phyloP scores from a whole-genome alignment of 352 stramenopile species.

The Globisporangium acanthophoron region DNA sequence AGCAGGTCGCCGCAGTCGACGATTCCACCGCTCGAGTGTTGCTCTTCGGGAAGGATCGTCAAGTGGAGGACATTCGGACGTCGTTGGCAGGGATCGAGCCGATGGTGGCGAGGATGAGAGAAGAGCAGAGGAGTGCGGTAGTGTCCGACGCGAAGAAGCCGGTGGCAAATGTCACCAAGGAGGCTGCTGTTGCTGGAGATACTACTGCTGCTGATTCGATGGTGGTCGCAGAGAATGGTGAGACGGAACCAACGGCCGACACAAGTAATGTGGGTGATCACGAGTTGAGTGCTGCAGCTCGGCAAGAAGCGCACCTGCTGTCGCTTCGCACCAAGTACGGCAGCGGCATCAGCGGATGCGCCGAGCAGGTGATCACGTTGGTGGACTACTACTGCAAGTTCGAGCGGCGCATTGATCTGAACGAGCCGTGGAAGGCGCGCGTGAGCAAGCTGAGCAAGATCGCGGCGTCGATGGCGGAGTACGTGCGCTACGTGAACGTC shows the following conservation, averaged over 20 bases:
- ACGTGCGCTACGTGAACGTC: constrained; percentile 66
- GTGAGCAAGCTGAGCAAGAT: constrained; percentile 75
- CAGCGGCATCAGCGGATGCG: constrained; percentile 42
- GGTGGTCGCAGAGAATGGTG: too few species aligned
- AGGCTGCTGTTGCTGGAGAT: too few species aligned
- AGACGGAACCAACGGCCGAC: background rate
- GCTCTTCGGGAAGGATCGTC: constrained; percentile 32
- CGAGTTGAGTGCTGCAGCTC: background rate
- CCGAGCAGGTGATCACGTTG: constrained; percentile 73
- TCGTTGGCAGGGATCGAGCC: constrained; percentile 27
- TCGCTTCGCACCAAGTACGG: constrained; percentile 65
- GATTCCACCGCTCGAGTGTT: background rate
- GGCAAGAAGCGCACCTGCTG: constrained; percentile 17
- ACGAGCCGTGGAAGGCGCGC: constrained; percentile 63
- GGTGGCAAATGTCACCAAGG: too few species aligned
- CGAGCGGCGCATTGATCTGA: constrained; percentile 60
- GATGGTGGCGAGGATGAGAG: constrained; percentile 6
- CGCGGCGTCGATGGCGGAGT: constrained; percentile 54
- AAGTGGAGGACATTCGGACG: constrained; percentile 45
- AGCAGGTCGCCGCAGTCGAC: background rate
- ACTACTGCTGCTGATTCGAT: background rate
- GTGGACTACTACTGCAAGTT: constrained; percentile 84
- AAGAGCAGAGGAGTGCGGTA: background rate
- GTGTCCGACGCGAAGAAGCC: too few species aligned
- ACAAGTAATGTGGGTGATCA: too few species aligned